A percentile compares a stretch with the other conserved stretches of the same genome.
Conservation (phyloP, 495 filamentous ascomycete genomes). For the Penicillium roqueforti region DNA sequence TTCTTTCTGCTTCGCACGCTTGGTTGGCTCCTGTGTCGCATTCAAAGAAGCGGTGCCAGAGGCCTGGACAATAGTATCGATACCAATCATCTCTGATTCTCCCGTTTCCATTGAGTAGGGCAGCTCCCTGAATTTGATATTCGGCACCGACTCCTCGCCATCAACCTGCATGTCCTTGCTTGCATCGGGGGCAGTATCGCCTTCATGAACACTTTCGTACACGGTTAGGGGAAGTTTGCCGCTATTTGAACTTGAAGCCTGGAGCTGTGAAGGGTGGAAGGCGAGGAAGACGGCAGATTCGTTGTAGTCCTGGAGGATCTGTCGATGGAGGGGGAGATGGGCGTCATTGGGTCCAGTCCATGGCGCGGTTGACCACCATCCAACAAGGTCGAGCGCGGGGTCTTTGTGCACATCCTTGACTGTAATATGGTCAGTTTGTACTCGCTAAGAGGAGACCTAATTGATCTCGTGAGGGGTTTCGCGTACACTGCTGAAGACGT, state of each 20-base stretch:
- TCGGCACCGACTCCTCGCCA: slow-evolving; percentile 51
- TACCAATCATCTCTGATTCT: slow-evolving; percentile 94
- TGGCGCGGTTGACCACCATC: slow-evolving; percentile 87
- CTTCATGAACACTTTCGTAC: slow-evolving; percentile 82
- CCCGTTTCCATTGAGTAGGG: slow-evolving; percentile 87
- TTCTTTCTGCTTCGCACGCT: slow-evolving; percentile 15
- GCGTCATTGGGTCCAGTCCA: slow-evolving; percentile 61
- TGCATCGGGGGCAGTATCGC: slow-evolving; percentile 48
- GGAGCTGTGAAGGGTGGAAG: slow-evolving; percentile 66
- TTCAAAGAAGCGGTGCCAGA: slow-evolving; percentile 65
- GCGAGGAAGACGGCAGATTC: slow-evolving; percentile 84
- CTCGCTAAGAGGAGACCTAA: not conserved
- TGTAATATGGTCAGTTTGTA: slow-evolving; percentile 29
- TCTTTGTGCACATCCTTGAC: slow-evolving; percentile 86
- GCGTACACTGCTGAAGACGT: slow-evolving; percentile 78
- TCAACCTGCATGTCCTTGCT: slow-evolving; percentile 73
- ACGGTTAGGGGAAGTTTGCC: slow-evolving; percentile 85
- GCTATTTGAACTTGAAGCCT: slow-evolving; percentile 45
- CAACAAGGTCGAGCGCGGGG: slow-evolving; percentile 80
- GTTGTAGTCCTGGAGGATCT: slow-evolving; percentile 68
- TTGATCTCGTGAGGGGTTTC: not conserved
- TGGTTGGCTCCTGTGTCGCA: slow-evolving; percentile 13
- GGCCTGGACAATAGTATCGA: slow-evolving; percentile 83
- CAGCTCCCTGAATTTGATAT: slow-evolving; percentile 74
- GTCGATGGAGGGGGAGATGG: slow-evolving; percentile 70